Conservation (phyloP, 371 early-diverging fungal genomes). For the Capillidium rhysosporum region DNA sequence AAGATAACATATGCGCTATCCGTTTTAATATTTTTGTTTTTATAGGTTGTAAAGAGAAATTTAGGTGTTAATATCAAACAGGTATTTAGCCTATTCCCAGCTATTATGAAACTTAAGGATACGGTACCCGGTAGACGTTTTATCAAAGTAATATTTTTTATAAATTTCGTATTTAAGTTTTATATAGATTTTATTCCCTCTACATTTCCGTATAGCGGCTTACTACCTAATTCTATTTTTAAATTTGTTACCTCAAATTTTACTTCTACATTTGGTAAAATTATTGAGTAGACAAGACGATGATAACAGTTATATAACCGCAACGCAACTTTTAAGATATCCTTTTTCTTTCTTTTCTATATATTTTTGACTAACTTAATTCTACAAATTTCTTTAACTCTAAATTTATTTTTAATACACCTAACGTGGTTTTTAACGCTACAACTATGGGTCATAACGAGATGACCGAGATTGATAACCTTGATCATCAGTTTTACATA, state of each 20-base stretch:
- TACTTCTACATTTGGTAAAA: not conserved
- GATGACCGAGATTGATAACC: not conserved
- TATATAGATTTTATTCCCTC: not conserved
- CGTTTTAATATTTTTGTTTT: not conserved
- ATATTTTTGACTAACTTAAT: not conserved
- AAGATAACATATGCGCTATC: not conserved
- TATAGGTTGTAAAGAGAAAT: not conserved
- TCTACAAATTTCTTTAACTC: not conserved
- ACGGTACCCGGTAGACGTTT: not conserved
- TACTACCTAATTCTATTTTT: not conserved
- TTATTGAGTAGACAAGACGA: not conserved
- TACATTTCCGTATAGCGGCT: not conserved
- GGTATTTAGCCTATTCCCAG: not conserved
- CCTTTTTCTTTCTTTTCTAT: constrained; percentile 6
- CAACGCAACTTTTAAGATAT: not conserved
- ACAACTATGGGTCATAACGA: not conserved
- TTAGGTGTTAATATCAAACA: not conserved
- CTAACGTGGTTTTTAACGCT: not conserved
- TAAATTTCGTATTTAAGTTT: not conserved
- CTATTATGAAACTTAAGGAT: not conserved
- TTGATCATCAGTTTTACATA: not conserved
- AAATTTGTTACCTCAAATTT: not conserved
- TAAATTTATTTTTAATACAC: not conserved
- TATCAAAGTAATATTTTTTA: not conserved
- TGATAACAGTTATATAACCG: not conserved